phyloP scores from a whole-genome alignment of 2,329 filamentous ascomycete genomes.

The Scolecobasidium constrictum region DNA sequence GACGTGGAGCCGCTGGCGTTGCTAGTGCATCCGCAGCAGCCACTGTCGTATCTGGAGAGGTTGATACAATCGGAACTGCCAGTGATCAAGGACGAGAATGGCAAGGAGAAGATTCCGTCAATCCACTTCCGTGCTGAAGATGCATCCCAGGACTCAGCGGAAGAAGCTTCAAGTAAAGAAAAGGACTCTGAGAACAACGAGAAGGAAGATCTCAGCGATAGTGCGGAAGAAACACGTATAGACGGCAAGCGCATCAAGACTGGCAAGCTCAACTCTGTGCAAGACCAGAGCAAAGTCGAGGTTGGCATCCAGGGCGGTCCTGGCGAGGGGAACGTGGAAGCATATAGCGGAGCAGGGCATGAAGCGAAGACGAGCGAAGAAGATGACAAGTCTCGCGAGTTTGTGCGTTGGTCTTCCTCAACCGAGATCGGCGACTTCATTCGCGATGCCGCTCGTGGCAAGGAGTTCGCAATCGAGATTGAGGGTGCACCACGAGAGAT shows the following conservation, averaged over 20 bases:
- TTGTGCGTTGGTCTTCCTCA: constrained; percentile 78
- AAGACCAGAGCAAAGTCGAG: constrained; percentile 37
- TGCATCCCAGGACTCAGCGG: constrained; percentile 47
- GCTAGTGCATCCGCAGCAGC: constrained; percentile 80
- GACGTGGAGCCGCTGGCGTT: constrained; percentile 76
- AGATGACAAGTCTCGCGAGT: constrained; percentile 39
- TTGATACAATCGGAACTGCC: constrained; percentile 83
- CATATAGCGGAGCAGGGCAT: constrained; percentile 59
- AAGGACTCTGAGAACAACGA: constrained; percentile 13
- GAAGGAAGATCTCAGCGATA: constrained; percentile 8
- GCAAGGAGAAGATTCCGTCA: constrained; percentile 58
- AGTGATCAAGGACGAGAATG: constrained; percentile 47
- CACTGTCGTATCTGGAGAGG: constrained; percentile 79
- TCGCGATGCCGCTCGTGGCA: constrained; percentile 71
- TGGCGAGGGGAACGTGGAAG: constrained; percentile 52
- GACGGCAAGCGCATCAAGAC: constrained; percentile 17
- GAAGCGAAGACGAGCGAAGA: constrained; percentile 31
- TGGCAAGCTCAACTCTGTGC: constrained; percentile 20
- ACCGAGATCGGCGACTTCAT: constrained; percentile 95
- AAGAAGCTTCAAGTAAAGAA: constrained; percentile 25
- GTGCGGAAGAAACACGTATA: constrained; percentile 15
- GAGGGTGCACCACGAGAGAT: constrained; percentile 60
- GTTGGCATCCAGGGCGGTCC: constrained; percentile 38
- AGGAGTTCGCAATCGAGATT: constrained; percentile 76
- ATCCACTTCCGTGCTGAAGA: constrained; percentile 76